A percentile compares a stretch with the other conserved stretches of the same genome.
Conservation (phyloP, 192 early-diverging fungal genomes). For the Dimargaris verticillata region DNA sequence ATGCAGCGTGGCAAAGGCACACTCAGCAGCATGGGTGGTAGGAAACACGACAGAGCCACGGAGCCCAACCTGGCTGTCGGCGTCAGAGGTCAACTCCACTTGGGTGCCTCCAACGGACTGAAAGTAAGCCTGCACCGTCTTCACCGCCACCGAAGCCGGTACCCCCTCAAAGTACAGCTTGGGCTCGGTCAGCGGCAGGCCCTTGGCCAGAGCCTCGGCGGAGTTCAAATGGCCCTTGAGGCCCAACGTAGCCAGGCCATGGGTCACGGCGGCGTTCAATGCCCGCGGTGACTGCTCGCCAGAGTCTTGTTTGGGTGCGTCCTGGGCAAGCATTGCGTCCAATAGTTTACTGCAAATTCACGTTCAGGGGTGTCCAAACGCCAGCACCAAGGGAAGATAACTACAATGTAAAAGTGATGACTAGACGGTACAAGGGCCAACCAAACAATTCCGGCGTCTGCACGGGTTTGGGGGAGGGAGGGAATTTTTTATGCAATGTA, state of each 20-base stretch:
- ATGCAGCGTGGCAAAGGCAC: conserved; percentile 2
- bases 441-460: too few species aligned
- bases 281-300: too few species aligned
- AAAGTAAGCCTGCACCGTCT: conserved; percentile 27
- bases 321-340: too few species aligned
- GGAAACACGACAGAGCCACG: conserved; percentile 28
- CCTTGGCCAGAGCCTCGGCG: background rate
- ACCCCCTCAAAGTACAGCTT: conserved; percentile 24
- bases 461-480: too few species aligned
- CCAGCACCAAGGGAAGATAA: too few species aligned
- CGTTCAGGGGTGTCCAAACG: too few species aligned
- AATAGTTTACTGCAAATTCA: too few species aligned
- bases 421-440: too few species aligned
- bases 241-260: background rate
- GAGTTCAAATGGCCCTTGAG: background rate
- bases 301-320: too few species aligned
- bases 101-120: conserved; percentile 21
- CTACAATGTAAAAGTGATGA: too few species aligned
- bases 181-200: conserved; percentile 1
- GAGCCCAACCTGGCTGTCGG: conserved; percentile 15
- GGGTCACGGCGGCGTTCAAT: background rate
- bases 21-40: conserved; percentile 27
- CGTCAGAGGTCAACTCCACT: background rate
- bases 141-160: conserved; percentile 20
- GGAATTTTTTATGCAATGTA: too few species aligned